phyloP scores from a whole-genome alignment of 805 yeast species.

The Isabelozyma rhagii region DNA sequence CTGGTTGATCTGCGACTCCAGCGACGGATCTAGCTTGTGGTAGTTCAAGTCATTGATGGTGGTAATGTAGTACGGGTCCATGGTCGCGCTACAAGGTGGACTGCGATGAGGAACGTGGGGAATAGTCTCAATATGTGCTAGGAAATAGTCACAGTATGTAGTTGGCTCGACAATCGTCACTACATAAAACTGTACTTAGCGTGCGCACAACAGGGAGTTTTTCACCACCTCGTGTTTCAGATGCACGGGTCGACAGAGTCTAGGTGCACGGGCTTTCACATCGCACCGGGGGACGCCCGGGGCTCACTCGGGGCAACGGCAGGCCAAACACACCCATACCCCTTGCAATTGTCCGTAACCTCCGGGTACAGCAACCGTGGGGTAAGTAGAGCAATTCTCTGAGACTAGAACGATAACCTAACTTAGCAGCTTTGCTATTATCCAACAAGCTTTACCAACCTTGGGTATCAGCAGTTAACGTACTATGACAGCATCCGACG shows the following conservation, averaged over 20 bases:
- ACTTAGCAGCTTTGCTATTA: background rate
- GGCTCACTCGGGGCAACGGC: background rate
- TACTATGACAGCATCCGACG: background rate
- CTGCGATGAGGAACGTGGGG: background rate
- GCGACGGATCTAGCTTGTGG: slow-evolving; percentile 17
- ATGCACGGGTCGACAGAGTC: background rate
- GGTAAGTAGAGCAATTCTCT: background rate
- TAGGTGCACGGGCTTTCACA: background rate
- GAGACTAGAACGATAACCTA: background rate
- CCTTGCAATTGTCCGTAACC: background rate
- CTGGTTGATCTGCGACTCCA: slow-evolving; percentile 42
- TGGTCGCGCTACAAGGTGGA: background rate
- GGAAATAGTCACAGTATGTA: background rate
- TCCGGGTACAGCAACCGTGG: background rate
- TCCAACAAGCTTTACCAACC: too few relatives aligned
- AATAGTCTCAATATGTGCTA: background rate
- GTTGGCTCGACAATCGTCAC: background rate
- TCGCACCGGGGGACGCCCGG: background rate
- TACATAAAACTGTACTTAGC: background rate
- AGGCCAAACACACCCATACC: background rate
- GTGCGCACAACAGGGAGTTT: too few relatives aligned
- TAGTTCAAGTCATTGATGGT: slow-evolving; percentile 17
- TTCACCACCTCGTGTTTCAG: background rate
- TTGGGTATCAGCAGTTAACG: background rate
- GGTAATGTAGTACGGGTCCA: background rate